Conservation (phyloP, 371 early-diverging fungal genomes). For the Nematocida sp. region DNA sequence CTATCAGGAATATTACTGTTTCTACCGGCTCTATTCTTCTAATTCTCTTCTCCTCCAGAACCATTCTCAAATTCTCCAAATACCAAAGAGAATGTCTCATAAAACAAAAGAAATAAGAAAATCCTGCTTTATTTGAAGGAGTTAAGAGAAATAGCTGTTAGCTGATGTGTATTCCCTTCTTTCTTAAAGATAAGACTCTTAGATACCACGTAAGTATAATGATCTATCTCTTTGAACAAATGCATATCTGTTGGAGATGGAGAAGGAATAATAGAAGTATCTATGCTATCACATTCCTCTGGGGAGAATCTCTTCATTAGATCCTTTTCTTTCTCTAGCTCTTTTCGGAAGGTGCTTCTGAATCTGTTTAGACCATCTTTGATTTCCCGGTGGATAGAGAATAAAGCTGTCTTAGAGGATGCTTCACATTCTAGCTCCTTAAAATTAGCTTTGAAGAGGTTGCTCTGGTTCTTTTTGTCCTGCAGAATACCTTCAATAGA, state of each 20-base stretch:
- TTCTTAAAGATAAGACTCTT: neutral
- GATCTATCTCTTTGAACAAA: neutral
- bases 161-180: neutral
- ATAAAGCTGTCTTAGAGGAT: neutral
- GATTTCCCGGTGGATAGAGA: constrained; percentile 2
- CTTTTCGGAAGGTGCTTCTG: neutral
- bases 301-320: neutral
- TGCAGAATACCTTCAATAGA: neutral
- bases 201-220: constrained; percentile 8
- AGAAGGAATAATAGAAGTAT: neutral
- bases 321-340: constrained; percentile 5
- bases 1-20: neutral
- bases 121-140: constrained; percentile 29
- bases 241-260: constrained; percentile 9
- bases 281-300: neutral
- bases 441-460: neutral
- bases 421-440: neutral
- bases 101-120: constrained; percentile 37
- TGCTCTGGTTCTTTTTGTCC: neutral
- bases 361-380: constrained; percentile 13
- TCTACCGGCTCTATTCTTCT: neutral
- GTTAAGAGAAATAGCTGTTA: constrained; percentile 30
- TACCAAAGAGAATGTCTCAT: constrained; percentile 31
- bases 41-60: no score
- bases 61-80: constrained; percentile 27